Evolutionary conservation across 371 early-diverging fungal species (phyloP), one percentile per base, ranked within the genome.

Genomic region (Dinochytrium kinnereticum): DNA sequence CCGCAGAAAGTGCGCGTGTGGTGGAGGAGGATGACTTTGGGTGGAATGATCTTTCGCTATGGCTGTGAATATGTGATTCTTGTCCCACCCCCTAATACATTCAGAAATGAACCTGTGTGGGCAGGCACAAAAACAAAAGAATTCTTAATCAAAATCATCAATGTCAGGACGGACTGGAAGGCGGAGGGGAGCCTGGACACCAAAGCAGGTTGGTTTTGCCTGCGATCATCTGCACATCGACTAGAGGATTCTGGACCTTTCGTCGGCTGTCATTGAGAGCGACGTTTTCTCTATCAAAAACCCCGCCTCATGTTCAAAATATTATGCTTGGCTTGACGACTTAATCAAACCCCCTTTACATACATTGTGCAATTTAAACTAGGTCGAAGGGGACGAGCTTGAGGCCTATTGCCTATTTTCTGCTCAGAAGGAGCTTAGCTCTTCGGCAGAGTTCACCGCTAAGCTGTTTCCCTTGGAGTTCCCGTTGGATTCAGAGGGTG

Each of bases 341-440:
- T n/a, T n/a, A n/a, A n/a, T n/a, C n/a, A n/a, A n/a, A n/a, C n/a
- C n/a, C 21, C 49, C 21, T 44, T 44, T 44, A 21, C 49, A 13
- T 10, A 44, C 49, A 13, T 44, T 44, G 7, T 53, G 55, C 26
- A 26, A 21, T 33, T 3, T 7, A 61, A 36, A 36, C 13, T 44
- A 66, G 66, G 44, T 66, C 28, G 66, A 66, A 44, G 36, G 26
- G 3, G 66, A 66, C 26, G 66, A 66, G 44, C 66, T 66, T 21
- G 66, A 66, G 2, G 5, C 66, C 40, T 66, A 40, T 30, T 66
- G 66, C 66, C 49, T 66, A 2, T 26, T 15, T 30, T 26, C 2
- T 5, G 38, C 66, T 33, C 66, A 40, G 10, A 66, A 66, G 66
- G 66, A 66, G 30, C 66, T 66, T 17, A 66, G 30, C 28, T 13